These are phyloP conservation scores for Rhamnella rubrinervis DNA, from an alignment of 331 rosid species.

Conservation along the genomic window DNA sequence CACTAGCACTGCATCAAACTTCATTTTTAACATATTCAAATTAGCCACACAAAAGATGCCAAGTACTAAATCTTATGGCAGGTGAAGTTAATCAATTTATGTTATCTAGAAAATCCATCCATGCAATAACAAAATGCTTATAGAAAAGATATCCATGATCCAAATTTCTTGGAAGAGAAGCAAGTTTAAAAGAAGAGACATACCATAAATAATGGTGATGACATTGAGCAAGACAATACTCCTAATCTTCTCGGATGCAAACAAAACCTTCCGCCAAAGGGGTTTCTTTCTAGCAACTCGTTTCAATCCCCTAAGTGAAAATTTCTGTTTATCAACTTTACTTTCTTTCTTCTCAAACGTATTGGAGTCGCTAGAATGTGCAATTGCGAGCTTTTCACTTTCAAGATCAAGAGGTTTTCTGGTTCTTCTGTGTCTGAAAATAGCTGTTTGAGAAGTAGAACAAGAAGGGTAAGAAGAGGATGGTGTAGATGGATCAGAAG, in stretches of 20 bases:
- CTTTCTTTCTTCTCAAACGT: neutral
- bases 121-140: neutral
- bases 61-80: no score
- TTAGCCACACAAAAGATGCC: no score
- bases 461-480: constrained; percentile 2
- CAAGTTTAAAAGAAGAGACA: neutral
- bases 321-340: neutral
- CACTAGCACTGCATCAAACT: no score
- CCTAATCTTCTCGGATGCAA: constrained; percentile 26
- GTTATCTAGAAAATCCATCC: neutral
- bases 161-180: neutral
- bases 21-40: no score
- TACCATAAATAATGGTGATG: constrained; percentile 34
- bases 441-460: constrained; percentile 7
- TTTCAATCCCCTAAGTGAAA: neutral
- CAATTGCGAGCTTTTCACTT: constrained; percentile 9
- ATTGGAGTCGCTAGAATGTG: constrained; percentile 5
- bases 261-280: constrained; percentile 18
- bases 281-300: constrained; percentile 5
- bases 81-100: no score
- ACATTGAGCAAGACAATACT: constrained; percentile 27
- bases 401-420: constrained; percentile 14
- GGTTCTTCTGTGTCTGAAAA: neutral
- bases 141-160: neutral
- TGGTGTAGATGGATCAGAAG: constrained; percentile 16